Conservation (phyloP, 2,329 filamentous ascomycete species). For the Talaromyces atroroseus region DNA sequence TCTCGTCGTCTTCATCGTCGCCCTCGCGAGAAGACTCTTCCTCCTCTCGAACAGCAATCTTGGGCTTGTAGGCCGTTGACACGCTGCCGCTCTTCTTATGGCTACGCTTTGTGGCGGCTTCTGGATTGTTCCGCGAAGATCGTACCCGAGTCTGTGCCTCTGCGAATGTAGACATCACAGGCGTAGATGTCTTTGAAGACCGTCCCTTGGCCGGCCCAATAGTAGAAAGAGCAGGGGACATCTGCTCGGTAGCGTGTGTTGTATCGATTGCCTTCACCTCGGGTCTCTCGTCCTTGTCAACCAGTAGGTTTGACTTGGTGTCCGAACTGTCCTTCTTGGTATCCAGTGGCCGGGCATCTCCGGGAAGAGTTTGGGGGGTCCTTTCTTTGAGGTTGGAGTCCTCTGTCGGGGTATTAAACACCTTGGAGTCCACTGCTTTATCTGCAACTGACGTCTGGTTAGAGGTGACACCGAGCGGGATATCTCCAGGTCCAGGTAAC, state of each 20-base stretch:
- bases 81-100: slow-evolving; percentile 28
- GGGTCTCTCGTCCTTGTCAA: slow-evolving; percentile 31
- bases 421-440: slow-evolving; percentile 47
- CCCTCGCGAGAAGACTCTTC: slow-evolving; percentile 43
- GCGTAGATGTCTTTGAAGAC: slow-evolving; percentile 38
- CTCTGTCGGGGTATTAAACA: slow-evolving; percentile 49
- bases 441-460: slow-evolving; percentile 22
- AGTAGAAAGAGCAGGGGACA: slow-evolving; percentile 13
- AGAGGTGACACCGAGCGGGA: slow-evolving; percentile 23
- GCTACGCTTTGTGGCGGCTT: slow-evolving; percentile 30
- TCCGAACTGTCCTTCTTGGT: slow-evolving; percentile 12
- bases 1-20: slow-evolving; percentile 60
- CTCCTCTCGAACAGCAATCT: slow-evolving; percentile 32
- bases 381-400: slow-evolving; percentile 24
- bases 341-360: slow-evolving; percentile 27
- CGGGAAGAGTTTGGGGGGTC: slow-evolving; percentile 28
- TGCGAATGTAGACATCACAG: slow-evolving; percentile 32
- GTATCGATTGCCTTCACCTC: slow-evolving; percentile 28
- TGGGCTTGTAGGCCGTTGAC: slow-evolving; percentile 21
- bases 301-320: slow-evolving; percentile 19
- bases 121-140: slow-evolving; percentile 30
- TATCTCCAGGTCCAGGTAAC: slow-evolving; percentile 27
- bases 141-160: slow-evolving; percentile 29
- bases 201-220: slow-evolving; percentile 27
- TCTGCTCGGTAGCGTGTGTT: slow-evolving; percentile 30